Conservation (phyloP, 192 early-diverging fungal species). For the Mortierella hygrophila region DNA sequence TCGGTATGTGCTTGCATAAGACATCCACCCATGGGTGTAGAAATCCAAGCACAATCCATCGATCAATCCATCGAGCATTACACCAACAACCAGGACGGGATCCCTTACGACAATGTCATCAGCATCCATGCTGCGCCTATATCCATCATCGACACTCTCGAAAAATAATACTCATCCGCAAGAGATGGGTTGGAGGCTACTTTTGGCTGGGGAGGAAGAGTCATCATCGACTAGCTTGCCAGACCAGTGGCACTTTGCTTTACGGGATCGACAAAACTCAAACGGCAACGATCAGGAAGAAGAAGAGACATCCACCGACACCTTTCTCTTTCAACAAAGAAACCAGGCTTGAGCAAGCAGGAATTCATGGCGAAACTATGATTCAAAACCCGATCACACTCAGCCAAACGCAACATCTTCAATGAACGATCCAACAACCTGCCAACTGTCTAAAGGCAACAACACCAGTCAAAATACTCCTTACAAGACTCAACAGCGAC, state of each 20-base stretch:
- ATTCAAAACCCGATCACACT: conserved; percentile 12
- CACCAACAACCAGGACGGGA: background rate
- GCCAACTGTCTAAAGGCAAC: background rate
- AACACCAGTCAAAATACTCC: background rate
- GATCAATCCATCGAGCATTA: conserved; percentile 26
- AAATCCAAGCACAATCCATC: conserved; percentile 25
- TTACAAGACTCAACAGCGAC: background rate
- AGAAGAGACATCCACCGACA: background rate
- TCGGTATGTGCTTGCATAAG: conserved; percentile 31
- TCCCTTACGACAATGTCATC: background rate
- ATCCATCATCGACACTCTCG: background rate
- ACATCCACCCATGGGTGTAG: background rate
- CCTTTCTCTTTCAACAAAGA: background rate
- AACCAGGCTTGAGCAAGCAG: background rate
- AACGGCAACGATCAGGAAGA: background rate
- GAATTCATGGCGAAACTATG: conserved; percentile 34
- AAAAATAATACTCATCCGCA: background rate
- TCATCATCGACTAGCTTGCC: background rate
- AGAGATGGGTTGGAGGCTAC: background rate
- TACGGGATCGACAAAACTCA: background rate
- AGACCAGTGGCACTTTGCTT: background rate
- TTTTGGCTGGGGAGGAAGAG: background rate
- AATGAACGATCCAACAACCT: background rate
- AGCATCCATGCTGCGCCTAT: background rate
- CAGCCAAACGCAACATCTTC: background rate